Evolutionary conservation across 192 early-diverging fungal genomes (phyloP).

Genomic region (Physocladia obscura): DNA sequence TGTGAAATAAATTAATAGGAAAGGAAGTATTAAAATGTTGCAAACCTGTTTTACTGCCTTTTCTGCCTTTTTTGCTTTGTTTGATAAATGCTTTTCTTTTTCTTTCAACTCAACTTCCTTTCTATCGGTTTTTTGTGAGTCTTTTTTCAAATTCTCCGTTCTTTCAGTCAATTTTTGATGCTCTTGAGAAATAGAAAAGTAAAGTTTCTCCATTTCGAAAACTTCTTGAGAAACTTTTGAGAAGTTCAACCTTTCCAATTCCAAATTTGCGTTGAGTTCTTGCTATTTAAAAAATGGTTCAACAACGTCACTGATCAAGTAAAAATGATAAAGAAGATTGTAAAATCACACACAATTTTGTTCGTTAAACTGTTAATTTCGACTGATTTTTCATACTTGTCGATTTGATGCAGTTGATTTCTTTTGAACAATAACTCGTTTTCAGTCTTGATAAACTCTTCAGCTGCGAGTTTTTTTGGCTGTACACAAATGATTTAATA

Average conservation of each 20-base stretch:
- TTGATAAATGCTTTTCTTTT: slow-evolving; percentile 76
- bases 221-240: slow-evolving; percentile 21
- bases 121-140: slow-evolving; percentile 61
- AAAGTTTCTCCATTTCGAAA: slow-evolving; percentile 1
- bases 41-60: slow-evolving; percentile 66
- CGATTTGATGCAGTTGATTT: slow-evolving; percentile 74
- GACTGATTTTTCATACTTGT: slow-evolving; percentile 60
- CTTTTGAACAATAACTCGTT: slow-evolving; percentile 74
- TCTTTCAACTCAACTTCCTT: slow-evolving; percentile 82
- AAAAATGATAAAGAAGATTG: background rate
- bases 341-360: slow-evolving; percentile 5
- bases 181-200: background rate
- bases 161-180: slow-evolving; percentile 56
- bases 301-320: background rate
- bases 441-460: slow-evolving; percentile 74
- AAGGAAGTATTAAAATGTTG: background rate
- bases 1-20: too few relatives aligned
- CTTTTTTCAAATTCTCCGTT: slow-evolving; percentile 60
- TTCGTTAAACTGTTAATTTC: slow-evolving; percentile 39
- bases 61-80: slow-evolving; percentile 75
- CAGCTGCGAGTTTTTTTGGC: slow-evolving; percentile 78
- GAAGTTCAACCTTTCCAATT: slow-evolving; percentile 62
- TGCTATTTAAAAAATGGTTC: slow-evolving; percentile 28
- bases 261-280: slow-evolving; percentile 53
- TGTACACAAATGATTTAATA: slow-evolving; percentile 1